These are phyloP conservation scores for Auriscalpium orientale DNA, from an alignment of 768 basidiomycete genomes.

Conservation along the genomic window DNA sequence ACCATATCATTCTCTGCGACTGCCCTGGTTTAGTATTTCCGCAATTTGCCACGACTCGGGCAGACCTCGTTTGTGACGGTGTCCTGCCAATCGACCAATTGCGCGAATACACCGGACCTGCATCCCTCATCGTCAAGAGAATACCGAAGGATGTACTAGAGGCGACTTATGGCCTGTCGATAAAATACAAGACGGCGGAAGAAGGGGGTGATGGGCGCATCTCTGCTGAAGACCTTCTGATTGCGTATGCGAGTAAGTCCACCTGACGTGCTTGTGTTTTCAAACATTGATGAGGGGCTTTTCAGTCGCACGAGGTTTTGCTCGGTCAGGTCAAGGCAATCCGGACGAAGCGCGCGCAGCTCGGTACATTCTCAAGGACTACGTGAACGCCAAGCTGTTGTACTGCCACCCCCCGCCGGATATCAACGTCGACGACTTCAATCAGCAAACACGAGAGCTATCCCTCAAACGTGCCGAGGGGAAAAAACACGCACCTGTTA, in stretches of 20 bases:
- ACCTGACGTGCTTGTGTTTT: background rate
- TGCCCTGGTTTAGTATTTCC: conserved; percentile 98
- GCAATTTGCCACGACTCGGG: conserved; percentile 95
- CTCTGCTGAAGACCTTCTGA: conserved; percentile 73
- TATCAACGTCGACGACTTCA: conserved; percentile 60
- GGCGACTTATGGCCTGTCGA: conserved; percentile 78
- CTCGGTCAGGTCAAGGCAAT: conserved; percentile 90
- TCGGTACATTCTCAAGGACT: conserved; percentile 91
- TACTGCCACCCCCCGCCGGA: conserved; percentile 88
- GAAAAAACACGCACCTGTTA: conserved; percentile 86
- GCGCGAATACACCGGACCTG: conserved; percentile 85
- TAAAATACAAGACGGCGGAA: conserved; percentile 55
- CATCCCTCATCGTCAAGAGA: conserved; percentile 66
- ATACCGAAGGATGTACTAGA: conserved; percentile 83
- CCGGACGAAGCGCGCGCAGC: conserved; percentile 95
- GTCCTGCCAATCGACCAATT: conserved; percentile 97
- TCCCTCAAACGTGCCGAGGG: conserved; percentile 51
- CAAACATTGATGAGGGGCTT: background rate
- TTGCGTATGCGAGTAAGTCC: conserved; percentile 86
- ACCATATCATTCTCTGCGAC: conserved; percentile 83
- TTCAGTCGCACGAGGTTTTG: conserved; percentile 87
- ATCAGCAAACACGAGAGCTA: conserved; percentile 56
- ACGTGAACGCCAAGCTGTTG: conserved; percentile 88
- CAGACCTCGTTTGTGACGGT: conserved; percentile 93
- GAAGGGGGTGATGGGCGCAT: conserved; percentile 80